Conservation (phyloP, 805 yeast species). For the Dipodascopsis tothii region DNA sequence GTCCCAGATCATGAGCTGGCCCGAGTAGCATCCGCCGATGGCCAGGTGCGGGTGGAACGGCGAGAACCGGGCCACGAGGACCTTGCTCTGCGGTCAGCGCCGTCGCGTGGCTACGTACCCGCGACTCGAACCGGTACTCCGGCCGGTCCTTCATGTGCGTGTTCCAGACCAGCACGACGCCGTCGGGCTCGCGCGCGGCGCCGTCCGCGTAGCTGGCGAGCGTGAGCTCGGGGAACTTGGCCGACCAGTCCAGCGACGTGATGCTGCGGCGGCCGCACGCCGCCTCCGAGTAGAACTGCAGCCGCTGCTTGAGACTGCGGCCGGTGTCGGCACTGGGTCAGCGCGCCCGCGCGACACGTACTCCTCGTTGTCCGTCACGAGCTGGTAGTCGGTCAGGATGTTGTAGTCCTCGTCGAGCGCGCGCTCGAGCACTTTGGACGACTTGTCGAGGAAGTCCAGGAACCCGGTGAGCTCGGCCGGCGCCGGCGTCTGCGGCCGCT, state of each 20-base stretch:
- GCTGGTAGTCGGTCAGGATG: conserved; percentile 28
- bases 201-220: conserved; percentile 30
- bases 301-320: conserved; percentile 16
- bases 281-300: conserved; percentile 21
- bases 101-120: conserved; percentile 12
- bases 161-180: conserved; percentile 35
- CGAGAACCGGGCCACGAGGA: conserved; percentile 39
- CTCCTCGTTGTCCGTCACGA: conserved; percentile 2
- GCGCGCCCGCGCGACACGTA: not conserved
- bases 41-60: conserved; percentile 34
- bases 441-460: conserved; percentile 25
- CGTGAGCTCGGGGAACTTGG: conserved; percentile 31
- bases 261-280: conserved; percentile 28
- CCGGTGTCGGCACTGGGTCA: conserved; percentile 9
- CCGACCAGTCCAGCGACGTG: conserved; percentile 33
- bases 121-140: conserved; percentile 39
- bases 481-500: not conserved
- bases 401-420: conserved; percentile 30
- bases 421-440: conserved; percentile 31
- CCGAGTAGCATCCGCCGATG: conserved; percentile 44
- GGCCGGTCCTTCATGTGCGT: conserved; percentile 29
- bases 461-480: conserved; percentile 1
- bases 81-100: conserved; percentile 28
- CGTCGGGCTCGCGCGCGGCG: conserved; percentile 25
- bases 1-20: conserved; percentile 49